These are phyloP conservation scores for Aspergillus sp. DNA, from an alignment of 2,329 filamentous ascomycete species.

Conservation along the genomic window DNA sequence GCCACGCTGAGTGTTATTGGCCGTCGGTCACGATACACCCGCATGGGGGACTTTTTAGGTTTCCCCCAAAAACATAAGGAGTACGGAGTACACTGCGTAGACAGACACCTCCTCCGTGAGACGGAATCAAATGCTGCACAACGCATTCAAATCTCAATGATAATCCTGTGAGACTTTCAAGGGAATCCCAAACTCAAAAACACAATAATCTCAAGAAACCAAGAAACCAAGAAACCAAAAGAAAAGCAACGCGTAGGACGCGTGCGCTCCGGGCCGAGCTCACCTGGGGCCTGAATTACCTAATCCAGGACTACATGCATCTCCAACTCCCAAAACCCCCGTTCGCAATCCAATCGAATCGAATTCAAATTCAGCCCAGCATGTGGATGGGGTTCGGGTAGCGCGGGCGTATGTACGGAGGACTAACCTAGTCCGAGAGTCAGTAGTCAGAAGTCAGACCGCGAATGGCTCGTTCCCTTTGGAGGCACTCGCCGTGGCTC, in stretches of 20 bases:
- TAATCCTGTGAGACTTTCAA: too few relatives aligned
- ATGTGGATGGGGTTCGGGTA: conserved; percentile 15
- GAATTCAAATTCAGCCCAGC: background rate
- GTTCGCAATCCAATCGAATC: background rate
- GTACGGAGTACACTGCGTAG: too few relatives aligned
- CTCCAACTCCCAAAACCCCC: background rate
- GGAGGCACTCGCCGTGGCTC: background rate
- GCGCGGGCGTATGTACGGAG: conserved; percentile 15
- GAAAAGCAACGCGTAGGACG: background rate
- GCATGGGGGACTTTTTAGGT: background rate
- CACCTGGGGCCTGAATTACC: background rate
- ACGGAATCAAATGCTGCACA: too few relatives aligned
- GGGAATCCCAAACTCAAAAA: background rate
- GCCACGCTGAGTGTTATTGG: conserved; percentile 16
- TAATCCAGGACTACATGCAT: conserved; percentile 1
- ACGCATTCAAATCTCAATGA: too few relatives aligned
- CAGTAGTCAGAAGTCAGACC: background rate
- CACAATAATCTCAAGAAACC: background rate
- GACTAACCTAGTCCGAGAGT: conserved; percentile 10
- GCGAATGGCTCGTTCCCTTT: too few relatives aligned
- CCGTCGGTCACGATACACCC: conserved; percentile 2
- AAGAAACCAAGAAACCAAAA: background rate
- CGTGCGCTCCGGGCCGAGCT: background rate
- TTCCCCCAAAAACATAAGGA: too few relatives aligned
- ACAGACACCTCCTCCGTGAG: too few relatives aligned